These are phyloP conservation scores for Fistulifera pelliculosa DNA, from an alignment of 108 stramenopile species.

Conservation along the genomic window DNA sequence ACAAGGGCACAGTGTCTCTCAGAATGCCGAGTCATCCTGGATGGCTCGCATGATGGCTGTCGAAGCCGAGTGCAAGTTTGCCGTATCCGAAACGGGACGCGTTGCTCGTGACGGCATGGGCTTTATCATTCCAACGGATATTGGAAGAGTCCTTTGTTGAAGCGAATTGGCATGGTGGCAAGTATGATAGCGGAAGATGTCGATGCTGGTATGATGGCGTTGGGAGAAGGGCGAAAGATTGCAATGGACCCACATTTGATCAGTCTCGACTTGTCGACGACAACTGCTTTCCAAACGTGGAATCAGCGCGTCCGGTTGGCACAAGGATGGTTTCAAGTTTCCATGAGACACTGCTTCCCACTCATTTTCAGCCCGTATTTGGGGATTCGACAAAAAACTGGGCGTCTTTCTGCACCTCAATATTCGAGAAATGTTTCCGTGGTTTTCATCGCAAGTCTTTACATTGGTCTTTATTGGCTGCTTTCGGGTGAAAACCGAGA, in stretches of 20 bases:
- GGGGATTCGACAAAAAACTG: background rate
- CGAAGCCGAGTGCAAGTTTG: background rate
- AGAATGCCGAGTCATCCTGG: background rate
- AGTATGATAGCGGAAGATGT: background rate
- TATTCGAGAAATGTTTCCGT: slow-evolving; percentile 1
- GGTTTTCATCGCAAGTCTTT: slow-evolving; percentile 1
- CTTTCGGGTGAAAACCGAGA: background rate
- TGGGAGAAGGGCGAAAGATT: background rate
- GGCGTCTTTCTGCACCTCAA: background rate
- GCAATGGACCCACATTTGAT: background rate
- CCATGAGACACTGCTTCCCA: background rate
- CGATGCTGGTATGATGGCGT: background rate
- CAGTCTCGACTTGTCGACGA: background rate
- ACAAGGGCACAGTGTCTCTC: background rate
- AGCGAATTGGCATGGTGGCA: slow-evolving; percentile 1
- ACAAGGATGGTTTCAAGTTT: slow-evolving; percentile 1
- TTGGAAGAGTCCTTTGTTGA: background rate
- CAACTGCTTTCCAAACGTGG: background rate
- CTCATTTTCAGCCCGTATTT: background rate
- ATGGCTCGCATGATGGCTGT: background rate
- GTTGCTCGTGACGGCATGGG: background rate
- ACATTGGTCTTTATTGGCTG: background rate
- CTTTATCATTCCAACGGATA: background rate
- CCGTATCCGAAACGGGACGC: background rate
- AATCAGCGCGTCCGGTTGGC: background rate